A percentile compares a stretch with the other conserved stretches of the same genome.
phyloP scores from a whole-genome alignment of 306 rosid genomes.

The Canavalia gladiata region DNA sequence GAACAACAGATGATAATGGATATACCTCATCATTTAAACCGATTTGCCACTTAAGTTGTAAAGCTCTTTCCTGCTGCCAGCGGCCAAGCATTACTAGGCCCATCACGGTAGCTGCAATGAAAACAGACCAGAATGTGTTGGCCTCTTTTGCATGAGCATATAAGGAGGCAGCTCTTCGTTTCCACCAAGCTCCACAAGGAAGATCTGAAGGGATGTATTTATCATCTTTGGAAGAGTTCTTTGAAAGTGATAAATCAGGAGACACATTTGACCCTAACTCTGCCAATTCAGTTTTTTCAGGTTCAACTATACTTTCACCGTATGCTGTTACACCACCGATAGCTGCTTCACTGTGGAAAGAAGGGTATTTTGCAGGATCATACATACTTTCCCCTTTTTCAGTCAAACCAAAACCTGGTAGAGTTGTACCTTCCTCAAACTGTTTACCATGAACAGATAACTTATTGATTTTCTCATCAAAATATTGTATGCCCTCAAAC shows the following conservation, averaged over 20 bases:
- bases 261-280: conserved; percentile 61
- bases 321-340: conserved; percentile 56
- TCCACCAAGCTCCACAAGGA: conserved; percentile 99
- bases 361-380: conserved; percentile 58
- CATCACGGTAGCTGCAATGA: conserved; percentile 94
- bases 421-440: conserved; percentile 71
- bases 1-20: background rate
- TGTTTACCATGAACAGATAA: conserved; percentile 66
- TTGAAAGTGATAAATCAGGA: conserved; percentile 59
- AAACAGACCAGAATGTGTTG: conserved; percentile 87
- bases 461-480: conserved; percentile 60
- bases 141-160: conserved; percentile 94
- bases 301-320: conserved; percentile 55
- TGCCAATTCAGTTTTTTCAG: conserved; percentile 57
- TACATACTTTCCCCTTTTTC: conserved; percentile 68
- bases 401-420: conserved; percentile 63
- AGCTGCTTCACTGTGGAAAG: conserved; percentile 64
- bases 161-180: conserved; percentile 82
- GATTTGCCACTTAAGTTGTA: conserved; percentile 80
- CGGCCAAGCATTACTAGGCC: conserved; percentile 80
- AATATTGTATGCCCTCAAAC: conserved; percentile 66
- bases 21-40: conserved; percentile 64
- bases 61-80: conserved; percentile 88
- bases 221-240: conserved; percentile 55
- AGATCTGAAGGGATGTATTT: conserved; percentile 55